Evolutionary conservation across 495 filamentous ascomycete genomes (phyloP).

Genomic region (Neurospora sp.): DNA sequence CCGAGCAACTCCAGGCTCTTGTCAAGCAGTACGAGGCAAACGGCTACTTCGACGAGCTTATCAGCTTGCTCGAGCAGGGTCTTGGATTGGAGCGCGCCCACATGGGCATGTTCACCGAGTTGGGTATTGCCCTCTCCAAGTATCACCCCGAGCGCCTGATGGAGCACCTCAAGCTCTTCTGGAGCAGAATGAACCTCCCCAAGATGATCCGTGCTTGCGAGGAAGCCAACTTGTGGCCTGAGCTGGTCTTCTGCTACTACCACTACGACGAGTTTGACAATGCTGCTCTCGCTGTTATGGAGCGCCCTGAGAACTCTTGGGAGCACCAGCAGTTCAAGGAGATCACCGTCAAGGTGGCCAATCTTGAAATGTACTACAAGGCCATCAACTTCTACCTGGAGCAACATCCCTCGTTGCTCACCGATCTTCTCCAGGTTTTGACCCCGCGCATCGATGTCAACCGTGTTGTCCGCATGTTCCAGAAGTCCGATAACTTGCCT

Average conservation of each 20-base stretch:
- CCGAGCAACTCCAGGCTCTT: slow-evolving; percentile 87
- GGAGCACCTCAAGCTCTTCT: slow-evolving; percentile 99
- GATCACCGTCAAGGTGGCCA: slow-evolving; percentile 94
- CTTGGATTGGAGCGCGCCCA: slow-evolving; percentile 78
- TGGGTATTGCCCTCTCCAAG: slow-evolving; percentile 91
- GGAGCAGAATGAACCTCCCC: slow-evolving; percentile 96
- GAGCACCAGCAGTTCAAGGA: slow-evolving; percentile 99
- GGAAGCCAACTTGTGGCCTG: slow-evolving; percentile 93
- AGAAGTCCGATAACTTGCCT: slow-evolving; percentile 95
- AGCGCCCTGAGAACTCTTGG: slow-evolving; percentile 96
- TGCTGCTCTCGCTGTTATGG: slow-evolving; percentile 97
- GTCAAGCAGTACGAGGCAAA: slow-evolving; percentile 95
- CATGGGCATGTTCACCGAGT: slow-evolving; percentile 91
- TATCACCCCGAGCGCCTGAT: slow-evolving; percentile 94
- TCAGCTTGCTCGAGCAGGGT: slow-evolving; percentile 86
- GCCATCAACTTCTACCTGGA: slow-evolving; percentile 96
- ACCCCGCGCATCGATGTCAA: slow-evolving; percentile 95
- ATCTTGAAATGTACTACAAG: slow-evolving; percentile 98
- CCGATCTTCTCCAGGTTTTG: slow-evolving; percentile 85
- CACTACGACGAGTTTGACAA: slow-evolving; percentile 99
- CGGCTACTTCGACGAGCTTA: slow-evolving; percentile 98
- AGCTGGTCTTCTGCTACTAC: slow-evolving; percentile 96
- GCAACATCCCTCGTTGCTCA: slow-evolving; percentile 89
- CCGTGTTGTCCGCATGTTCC: slow-evolving; percentile 95
- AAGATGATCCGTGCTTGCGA: slow-evolving; percentile 96